A percentile compares a stretch with the other conserved stretches of the same genome.
Evolutionary conservation across 768 basidiomycete genomes (phyloP).

Genomic region (Podaxis sp.): DNA sequence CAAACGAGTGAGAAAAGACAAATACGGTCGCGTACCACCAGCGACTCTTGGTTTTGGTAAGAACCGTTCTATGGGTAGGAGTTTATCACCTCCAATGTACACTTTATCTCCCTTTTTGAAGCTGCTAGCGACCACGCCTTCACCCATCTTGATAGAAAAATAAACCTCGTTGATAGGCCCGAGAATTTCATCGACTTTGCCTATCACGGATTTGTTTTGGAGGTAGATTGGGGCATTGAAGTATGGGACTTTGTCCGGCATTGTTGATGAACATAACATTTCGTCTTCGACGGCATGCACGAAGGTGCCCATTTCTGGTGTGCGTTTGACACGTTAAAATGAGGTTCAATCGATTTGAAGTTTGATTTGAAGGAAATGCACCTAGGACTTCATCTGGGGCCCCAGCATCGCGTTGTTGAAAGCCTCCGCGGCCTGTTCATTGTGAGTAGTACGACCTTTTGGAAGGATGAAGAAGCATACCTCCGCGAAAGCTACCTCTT

Average conservation of each 20-base stretch:
- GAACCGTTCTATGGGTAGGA: slow-evolving; percentile 94
- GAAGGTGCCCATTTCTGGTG: slow-evolving; percentile 85
- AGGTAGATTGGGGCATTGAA: slow-evolving; percentile 99
- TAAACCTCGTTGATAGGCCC: slow-evolving; percentile 98
- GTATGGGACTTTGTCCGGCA: slow-evolving; percentile 91
- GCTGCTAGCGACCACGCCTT: slow-evolving; percentile 91
- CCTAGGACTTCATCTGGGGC: slow-evolving; percentile 81
- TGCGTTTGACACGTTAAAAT: slow-evolving; percentile 1
- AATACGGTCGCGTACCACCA: slow-evolving; percentile 44
- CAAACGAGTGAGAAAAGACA: slow-evolving; percentile 9
- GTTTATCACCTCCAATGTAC: slow-evolving; percentile 95
- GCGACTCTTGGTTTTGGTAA: slow-evolving; percentile 89
- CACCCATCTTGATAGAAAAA: slow-evolving; percentile 96
- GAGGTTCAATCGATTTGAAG: not conserved
- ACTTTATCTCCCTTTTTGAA: slow-evolving; percentile 99
- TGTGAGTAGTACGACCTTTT: not conserved
- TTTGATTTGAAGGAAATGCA: slow-evolving; percentile 22
- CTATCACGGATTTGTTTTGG: slow-evolving; percentile 92
- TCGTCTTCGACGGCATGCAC: slow-evolving; percentile 96
- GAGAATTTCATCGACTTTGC: slow-evolving; percentile 99
- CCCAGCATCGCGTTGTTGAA: slow-evolving; percentile 65
- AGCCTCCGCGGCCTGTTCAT: slow-evolving; percentile 54
- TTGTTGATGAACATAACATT: slow-evolving; percentile 88
- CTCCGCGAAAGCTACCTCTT: slow-evolving; percentile 6
- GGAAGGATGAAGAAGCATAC: not conserved